These are phyloP conservation scores for Candida andamanensis DNA, from an alignment of 805 yeast species.

Conservation along the genomic window DNA sequence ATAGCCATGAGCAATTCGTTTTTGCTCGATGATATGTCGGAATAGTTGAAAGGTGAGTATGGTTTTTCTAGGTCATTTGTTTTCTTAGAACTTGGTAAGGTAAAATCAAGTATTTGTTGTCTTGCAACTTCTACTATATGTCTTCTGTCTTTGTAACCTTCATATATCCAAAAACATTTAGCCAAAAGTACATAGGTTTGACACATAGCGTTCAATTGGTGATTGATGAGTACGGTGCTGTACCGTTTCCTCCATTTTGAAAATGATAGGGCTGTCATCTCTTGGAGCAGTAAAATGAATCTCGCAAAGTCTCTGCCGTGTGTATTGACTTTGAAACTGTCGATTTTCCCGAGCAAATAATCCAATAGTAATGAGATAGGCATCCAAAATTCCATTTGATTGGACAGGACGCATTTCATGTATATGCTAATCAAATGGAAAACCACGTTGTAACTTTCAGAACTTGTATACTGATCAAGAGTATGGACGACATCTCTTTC, in stretches of 20 bases:
- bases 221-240: conserved; percentile 7
- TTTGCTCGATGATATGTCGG: conserved; percentile 8
- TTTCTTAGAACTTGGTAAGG: conserved; percentile 6
- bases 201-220: conserved; percentile 8
- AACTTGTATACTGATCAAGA: conserved; percentile 20
- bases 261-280: conserved; percentile 12
- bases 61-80: conserved; percentile 5
- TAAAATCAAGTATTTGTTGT: conserved; percentile 7
- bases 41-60: conserved; percentile 7
- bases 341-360: conserved; percentile 14
- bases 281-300: conserved; percentile 20
- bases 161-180: conserved; percentile 18
- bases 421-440: conserved; percentile 28
- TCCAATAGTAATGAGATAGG: conserved; percentile 19
- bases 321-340: conserved; percentile 15
- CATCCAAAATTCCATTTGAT: conserved; percentile 25
- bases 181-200: conserved; percentile 13
- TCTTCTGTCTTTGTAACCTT: conserved; percentile 30
- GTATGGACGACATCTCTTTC: conserved; percentile 14
- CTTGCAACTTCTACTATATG: conserved; percentile 6
- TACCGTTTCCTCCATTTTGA: conserved; percentile 8
- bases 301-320: conserved; percentile 16
- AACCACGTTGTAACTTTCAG: conserved; percentile 8
- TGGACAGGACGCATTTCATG: conserved; percentile 15
- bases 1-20: conserved; percentile 6